Base-by-base conservation (phyloP, 768 basidiomycete species). In the Boletus rubescentipes region DNA sequence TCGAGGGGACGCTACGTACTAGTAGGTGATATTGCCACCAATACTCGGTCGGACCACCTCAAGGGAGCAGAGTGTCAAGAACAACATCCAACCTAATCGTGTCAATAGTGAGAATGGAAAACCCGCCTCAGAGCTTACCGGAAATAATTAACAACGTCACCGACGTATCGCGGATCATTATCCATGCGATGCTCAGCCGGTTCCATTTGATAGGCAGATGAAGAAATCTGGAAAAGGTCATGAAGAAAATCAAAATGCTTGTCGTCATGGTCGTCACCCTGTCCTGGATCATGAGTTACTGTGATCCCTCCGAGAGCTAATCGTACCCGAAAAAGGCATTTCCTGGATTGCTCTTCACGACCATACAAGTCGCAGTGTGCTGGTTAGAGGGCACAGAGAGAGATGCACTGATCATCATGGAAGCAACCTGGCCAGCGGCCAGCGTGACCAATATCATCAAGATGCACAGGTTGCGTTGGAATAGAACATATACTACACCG, bases 401-500 rank as follows among this genome's bases (percentile, higher is more conserved):
- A 15, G 9, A 54, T 9, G 54, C 59, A 4, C 63, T 67, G 30
- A 58, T 26, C 1, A 1, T 31, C 66, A 67, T 61, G 4, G 66
- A 60, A 3, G 41, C 53, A 14, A 51, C 12, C 39, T 67, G 66
- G 5, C 46, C 57, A 8, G 37, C 18, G 8, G 21, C 44, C 21
- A 67, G 39, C 5, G 49, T 0, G 11, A 58, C 9, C 26, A 65
- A 44, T 14, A 61, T 2, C 26, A 41, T 36, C 38, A 56, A 21
- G 12, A 67, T 46, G 26, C 37, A 26, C 10, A 29, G 40, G 39
- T 34, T 51, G 4, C 45, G 15, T 0, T 29, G 21, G 51, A 59
- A 67, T 9, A 67, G 57, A 0, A 56, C 55, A 26, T 67, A 60
- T 18, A 67, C 66, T 67, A 23, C 9, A 21, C 20, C 9, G 8